Evolutionary conservation across 1,139 yeast species (phyloP).

Genomic region (Saccharomycopsis phalli): DNA sequence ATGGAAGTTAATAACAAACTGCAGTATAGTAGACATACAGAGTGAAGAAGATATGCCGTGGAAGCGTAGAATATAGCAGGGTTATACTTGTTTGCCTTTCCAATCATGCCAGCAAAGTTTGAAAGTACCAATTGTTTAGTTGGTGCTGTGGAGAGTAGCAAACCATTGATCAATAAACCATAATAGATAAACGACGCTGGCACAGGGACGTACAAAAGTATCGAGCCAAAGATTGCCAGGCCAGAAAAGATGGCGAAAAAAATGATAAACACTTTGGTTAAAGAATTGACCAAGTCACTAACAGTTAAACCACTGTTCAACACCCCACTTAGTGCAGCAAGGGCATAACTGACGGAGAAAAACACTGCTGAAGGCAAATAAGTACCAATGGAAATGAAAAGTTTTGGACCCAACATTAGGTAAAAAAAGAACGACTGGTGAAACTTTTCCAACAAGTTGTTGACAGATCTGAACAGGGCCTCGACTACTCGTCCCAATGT

Average conservation of each 20-base stretch:
- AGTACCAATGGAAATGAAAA: slow-evolving; percentile 89
- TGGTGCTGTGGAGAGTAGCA: slow-evolving; percentile 12
- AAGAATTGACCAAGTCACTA: slow-evolving; percentile 19
- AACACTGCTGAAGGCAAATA: slow-evolving; percentile 82
- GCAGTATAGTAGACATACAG: slow-evolving; percentile 47
- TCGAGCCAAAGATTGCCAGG: slow-evolving; percentile 11
- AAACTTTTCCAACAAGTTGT: slow-evolving; percentile 87
- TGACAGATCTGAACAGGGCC: slow-evolving; percentile 78
- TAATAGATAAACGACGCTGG: slow-evolving; percentile 11
- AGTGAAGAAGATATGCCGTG: slow-evolving; percentile 23
- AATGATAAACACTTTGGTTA: slow-evolving; percentile 9
- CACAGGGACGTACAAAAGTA: slow-evolving; percentile 11
- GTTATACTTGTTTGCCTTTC: slow-evolving; percentile 7
- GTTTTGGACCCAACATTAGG: slow-evolving; percentile 64
- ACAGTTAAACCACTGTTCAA: slow-evolving; percentile 34
- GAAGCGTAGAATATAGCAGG: slow-evolving; percentile 17
- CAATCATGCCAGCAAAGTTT: slow-evolving; percentile 3
- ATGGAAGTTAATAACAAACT: slow-evolving; percentile 67
- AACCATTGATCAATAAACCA: slow-evolving; percentile 7
- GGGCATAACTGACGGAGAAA: slow-evolving; percentile 59
- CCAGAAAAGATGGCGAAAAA: slow-evolving; percentile 7
- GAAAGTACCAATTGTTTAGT: slow-evolving; percentile 17
- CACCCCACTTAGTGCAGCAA: slow-evolving; percentile 58
- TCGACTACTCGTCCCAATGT: slow-evolving; percentile 89
- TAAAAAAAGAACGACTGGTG: slow-evolving; percentile 97